These are phyloP conservation scores for Penicillium sp. DNA, from an alignment of 2,329 filamentous ascomycete genomes.

Conservation along the genomic window DNA sequence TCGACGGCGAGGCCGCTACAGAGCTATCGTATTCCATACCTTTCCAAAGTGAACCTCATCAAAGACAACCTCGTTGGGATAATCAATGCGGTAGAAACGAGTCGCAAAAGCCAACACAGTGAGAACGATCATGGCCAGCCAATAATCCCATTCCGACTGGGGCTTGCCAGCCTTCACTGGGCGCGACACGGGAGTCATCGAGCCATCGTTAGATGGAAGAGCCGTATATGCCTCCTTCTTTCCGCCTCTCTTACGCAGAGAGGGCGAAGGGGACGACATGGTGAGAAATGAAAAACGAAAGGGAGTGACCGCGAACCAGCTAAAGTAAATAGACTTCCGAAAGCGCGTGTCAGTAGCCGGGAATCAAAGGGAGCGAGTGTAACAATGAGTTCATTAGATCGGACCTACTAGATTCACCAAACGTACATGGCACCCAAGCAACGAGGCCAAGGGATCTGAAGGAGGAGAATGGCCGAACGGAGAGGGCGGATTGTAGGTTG, in stretches of 20 bases:
- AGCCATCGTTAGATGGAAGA: slow-evolving; percentile 23
- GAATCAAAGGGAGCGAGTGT: not conserved
- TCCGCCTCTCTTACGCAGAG: slow-evolving; percentile 42
- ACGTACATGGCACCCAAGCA: slow-evolving; percentile 21
- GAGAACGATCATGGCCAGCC: slow-evolving; percentile 69
- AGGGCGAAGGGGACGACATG: slow-evolving; percentile 37
- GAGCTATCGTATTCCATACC: slow-evolving; percentile 52
- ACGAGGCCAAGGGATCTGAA: slow-evolving; percentile 12
- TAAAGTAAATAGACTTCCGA: slow-evolving; percentile 28
- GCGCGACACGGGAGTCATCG: slow-evolving; percentile 18
- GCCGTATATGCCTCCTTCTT: slow-evolving; percentile 34
- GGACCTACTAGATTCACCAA: slow-evolving; percentile 24
- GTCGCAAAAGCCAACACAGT: slow-evolving; percentile 83
- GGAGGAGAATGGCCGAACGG: slow-evolving; percentile 5
- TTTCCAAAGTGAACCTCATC: slow-evolving; percentile 99
- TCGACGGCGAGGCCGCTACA: not conserved
- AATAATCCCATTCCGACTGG: slow-evolving; percentile 73
- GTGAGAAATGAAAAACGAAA: slow-evolving; percentile 21
- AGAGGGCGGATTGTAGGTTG: slow-evolving; percentile 7
- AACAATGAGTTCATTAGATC: not conserved
- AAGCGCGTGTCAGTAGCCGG: slow-evolving; percentile 13
- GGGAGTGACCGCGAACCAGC: slow-evolving; percentile 29
- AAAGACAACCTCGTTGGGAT: slow-evolving; percentile 95
- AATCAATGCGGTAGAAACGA: slow-evolving; percentile 91
- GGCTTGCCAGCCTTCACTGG: slow-evolving; percentile 19